Conservation (phyloP, 192 early-diverging fungal species). For the Dissophora globulifera region DNA sequence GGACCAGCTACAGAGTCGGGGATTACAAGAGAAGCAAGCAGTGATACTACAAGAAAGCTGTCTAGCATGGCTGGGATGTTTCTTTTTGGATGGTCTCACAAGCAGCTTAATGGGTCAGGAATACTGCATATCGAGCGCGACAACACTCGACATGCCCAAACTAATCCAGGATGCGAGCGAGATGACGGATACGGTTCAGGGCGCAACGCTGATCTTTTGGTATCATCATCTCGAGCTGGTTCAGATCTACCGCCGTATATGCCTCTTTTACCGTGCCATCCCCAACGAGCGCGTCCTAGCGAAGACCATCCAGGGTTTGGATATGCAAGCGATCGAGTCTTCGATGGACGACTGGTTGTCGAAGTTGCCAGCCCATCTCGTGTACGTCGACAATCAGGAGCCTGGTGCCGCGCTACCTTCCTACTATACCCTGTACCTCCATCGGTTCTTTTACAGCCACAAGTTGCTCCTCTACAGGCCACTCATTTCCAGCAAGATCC, state of each 20-base stretch:
- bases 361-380: constrained; percentile 41
- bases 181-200: constrained; percentile 48
- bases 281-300: constrained; percentile 20
- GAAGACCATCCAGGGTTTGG: constrained; percentile 17
- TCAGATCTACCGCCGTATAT: constrained; percentile 49
- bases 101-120: constrained; percentile 49
- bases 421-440: constrained; percentile 51
- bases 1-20: constrained; percentile 5
- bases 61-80: constrained; percentile 50
- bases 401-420: constrained; percentile 31
- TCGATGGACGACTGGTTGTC: constrained; percentile 34
- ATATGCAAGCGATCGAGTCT: constrained; percentile 29
- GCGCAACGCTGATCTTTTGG: constrained; percentile 52
- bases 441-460: constrained; percentile 52
- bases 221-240: constrained; percentile 48
- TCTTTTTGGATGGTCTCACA: constrained; percentile 46
- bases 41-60: constrained; percentile 39
- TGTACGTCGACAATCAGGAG: constrained; percentile 24
- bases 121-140: constrained; percentile 24
- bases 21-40: constrained; percentile 15
- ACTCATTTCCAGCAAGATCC: constrained; percentile 39
- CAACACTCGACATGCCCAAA: constrained; percentile 26
- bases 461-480: constrained; percentile 40
- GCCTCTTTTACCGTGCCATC: constrained; percentile 30
- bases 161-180: constrained; percentile 40